These are phyloP conservation scores for Lophiotrema nucula DNA, from an alignment of 495 filamentous ascomycete genomes.

Conservation along the genomic window DNA sequence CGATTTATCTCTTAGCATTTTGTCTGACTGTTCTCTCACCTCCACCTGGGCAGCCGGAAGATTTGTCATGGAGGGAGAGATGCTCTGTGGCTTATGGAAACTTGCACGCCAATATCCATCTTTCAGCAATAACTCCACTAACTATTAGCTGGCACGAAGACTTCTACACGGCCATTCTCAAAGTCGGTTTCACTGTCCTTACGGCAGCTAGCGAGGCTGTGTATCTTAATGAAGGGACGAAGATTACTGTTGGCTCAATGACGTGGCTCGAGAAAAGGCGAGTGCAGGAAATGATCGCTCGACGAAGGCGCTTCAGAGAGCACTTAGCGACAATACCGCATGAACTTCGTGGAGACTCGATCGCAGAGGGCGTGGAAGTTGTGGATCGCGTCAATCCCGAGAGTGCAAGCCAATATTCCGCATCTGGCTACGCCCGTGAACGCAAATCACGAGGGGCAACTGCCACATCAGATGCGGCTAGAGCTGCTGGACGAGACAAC, in stretches of 20 bases:
- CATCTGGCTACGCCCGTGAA: constrained; percentile 66
- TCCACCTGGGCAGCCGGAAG: constrained; percentile 44
- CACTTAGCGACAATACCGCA: constrained; percentile 27
- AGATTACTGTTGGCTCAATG: constrained; percentile 69
- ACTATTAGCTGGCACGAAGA: constrained; percentile 82
- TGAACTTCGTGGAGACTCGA: constrained; percentile 36
- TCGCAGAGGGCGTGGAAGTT: constrained; percentile 44
- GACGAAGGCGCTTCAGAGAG: constrained; percentile 28
- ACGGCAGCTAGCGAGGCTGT: constrained; percentile 94
- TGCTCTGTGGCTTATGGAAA: constrained; percentile 72
- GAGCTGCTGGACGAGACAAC: constrained; percentile 43
- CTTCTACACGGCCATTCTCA: constrained; percentile 87
- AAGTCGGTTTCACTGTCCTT: constrained; percentile 79
- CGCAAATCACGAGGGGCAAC: constrained; percentile 44
- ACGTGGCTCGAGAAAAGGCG: constrained; percentile 94
- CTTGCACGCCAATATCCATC: constrained; percentile 84
- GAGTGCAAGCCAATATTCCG: background rate
- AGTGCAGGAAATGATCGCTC: constrained; percentile 52
- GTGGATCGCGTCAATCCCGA: constrained; percentile 10
- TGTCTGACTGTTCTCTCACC: constrained; percentile 71
- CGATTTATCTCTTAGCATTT: constrained; percentile 76
- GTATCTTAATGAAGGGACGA: constrained; percentile 83
- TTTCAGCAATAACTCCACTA: constrained; percentile 60
- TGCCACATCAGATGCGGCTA: constrained; percentile 39
- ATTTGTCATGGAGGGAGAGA: constrained; percentile 51